Base-by-base conservation (phyloP, 2,329 filamentous ascomycete genomes). In the Scolecobasidium constrictum region DNA sequence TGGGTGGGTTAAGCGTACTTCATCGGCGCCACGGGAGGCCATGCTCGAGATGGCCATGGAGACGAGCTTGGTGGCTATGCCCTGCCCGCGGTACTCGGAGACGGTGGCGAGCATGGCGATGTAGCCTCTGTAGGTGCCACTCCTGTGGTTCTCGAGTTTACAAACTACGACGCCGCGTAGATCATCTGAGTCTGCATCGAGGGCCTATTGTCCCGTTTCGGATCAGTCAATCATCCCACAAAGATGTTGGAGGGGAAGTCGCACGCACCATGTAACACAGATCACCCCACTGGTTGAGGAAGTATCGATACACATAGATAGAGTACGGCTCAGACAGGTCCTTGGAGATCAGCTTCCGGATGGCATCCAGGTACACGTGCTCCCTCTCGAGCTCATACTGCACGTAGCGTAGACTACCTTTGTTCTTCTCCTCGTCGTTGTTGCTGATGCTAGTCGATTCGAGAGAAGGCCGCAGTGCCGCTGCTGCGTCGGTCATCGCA, bases 241-340 rank as follows among this genome's bases (percentile, higher is more conserved):
- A 17, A 46, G 2, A 42, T 15, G 12, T 7, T n/a, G 4, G 12
- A 12, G 6, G 11, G 17, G 26, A 40, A 21, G 5, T 15, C 16
- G 23, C 13, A 35, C 20, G 31, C 65, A 90, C 87, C 79, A 96
- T 85, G 64, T 86, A 96, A 64, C 92, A 98, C n/a, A 98, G 68
- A 57, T 96, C 83, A 4, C 85, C 84, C 92, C 92, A 98, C 73
- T 96, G 87, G 58, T 93, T 94, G 15, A 98, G 69, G 55, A 98
- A 98, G 62, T 98, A 98, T 22, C 92, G 80, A 63, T 96, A 98
- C 46, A 98, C 92, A 67, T 98, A 98, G 59, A 98, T 96, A 65
- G 90, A 96, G 62, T 98, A 98, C 2, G 92, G 92, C 62, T 98
- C 92, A 52, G 90, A 96, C 39, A 98, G 73, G 59, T 96, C 92